Conservation (phyloP, 2,329 filamentous ascomycete genomes). For the Blastomyces emzantsi region DNA sequence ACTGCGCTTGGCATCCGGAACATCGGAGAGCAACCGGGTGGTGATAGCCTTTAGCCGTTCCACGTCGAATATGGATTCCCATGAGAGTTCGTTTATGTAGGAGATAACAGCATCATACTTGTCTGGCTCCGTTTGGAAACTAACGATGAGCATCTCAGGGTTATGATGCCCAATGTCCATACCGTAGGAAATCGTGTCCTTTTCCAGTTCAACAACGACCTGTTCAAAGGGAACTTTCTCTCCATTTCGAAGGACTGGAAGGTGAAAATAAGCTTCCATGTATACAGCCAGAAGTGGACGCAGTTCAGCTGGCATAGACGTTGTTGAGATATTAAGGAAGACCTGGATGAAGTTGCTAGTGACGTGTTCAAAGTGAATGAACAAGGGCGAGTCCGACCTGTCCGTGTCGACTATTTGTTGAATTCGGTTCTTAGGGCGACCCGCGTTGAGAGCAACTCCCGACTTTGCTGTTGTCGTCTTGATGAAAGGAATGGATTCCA, state of each 20-base stretch:
- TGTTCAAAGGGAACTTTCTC: slow-evolving; percentile 78
- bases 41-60: slow-evolving; percentile 55
- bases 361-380: slow-evolving; percentile 95
- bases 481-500: slow-evolving; percentile 92
- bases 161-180: slow-evolving; percentile 60
- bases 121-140: slow-evolving; percentile 76
- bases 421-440: slow-evolving; percentile 56
- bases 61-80: slow-evolving; percentile 79
- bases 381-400: slow-evolving; percentile 58
- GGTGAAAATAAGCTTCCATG: slow-evolving; percentile 88
- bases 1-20: slow-evolving; percentile 84
- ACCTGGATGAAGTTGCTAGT: slow-evolving; percentile 88
- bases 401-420: slow-evolving; percentile 69
- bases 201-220: slow-evolving; percentile 82
- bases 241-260: slow-evolving; percentile 69
- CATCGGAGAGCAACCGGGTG: slow-evolving; percentile 77
- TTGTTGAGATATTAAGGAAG: slow-evolving; percentile 69
- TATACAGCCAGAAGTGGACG: slow-evolving; percentile 81
- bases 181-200: slow-evolving; percentile 77
- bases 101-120: slow-evolving; percentile 75
- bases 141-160: slow-evolving; percentile 69
- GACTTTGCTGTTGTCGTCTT: slow-evolving; percentile 75
- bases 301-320: slow-evolving; percentile 65
- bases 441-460: slow-evolving; percentile 65
- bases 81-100: slow-evolving; percentile 80